Evolutionary conservation across 148 eudicot genomes (phyloP).

Genomic region (Suaeda aralocaspica): DNA sequence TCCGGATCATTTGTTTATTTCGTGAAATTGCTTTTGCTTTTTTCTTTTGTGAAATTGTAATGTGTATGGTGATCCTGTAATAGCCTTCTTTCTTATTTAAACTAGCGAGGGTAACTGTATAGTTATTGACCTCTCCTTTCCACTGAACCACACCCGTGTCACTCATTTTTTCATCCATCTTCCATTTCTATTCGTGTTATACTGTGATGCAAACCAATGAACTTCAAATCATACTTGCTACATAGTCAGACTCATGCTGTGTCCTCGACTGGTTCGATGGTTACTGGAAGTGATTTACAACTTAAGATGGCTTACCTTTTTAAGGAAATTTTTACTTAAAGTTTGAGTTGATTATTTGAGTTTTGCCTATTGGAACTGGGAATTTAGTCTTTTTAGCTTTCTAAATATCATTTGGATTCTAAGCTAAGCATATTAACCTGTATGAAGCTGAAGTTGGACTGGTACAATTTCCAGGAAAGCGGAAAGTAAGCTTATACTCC

Average conservation of each 20-base stretch:
- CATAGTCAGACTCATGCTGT: not conserved
- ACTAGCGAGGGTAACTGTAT: not conserved
- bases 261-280: not conserved
- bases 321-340: not conserved
- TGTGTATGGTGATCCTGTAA: not conserved
- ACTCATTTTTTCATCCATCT: too few species aligned
- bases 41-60: not conserved
- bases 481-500: too few species aligned
- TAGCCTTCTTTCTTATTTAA: not conserved
- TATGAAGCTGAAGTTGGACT: too few species aligned
- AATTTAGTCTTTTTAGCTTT: not conserved
- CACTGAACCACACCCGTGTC: too few species aligned
- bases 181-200: too few species aligned
- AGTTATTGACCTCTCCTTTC: too few species aligned
- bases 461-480: too few species aligned
- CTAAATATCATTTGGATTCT: not conserved
- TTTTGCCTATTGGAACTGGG: not conserved
- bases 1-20: not conserved
- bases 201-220: not conserved
- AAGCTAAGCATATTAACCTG: not conserved
- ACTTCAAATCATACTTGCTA: not conserved
- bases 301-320: not conserved
- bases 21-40: not conserved
- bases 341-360: not conserved
- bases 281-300: not conserved